Evolutionary conservation across 129 eudicot genomes (phyloP).

Genomic region (Chrysanthemum seticuspe): DNA sequence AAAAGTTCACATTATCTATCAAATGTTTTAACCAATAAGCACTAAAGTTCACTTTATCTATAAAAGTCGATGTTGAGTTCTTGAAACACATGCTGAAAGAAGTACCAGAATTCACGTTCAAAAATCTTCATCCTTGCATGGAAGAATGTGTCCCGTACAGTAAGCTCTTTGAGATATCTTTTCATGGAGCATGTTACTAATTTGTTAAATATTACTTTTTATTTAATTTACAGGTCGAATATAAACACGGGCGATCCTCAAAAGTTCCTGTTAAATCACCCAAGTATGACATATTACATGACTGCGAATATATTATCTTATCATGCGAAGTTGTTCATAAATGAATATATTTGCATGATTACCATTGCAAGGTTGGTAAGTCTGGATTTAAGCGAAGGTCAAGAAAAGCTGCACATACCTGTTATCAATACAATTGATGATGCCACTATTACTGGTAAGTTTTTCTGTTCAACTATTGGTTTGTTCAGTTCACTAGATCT

Average conservation of each 20-base stretch:
- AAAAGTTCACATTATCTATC: no score
- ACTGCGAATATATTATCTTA: neutral
- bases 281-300: conserved; percentile 27
- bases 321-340: neutral
- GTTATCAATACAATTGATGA: conserved; percentile 37
- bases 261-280: conserved; percentile 3
- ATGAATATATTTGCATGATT: conserved; percentile 10
- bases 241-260: conserved; percentile 19
- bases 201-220: neutral
- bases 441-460: conserved; percentile 32
- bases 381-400: conserved; percentile 37
- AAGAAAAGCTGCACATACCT: conserved; percentile 39
- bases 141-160: neutral
- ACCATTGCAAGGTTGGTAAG: conserved; percentile 30
- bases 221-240: conserved; percentile 26
- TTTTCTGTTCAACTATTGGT: neutral
- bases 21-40: neutral
- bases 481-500: no score
- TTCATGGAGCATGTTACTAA: conserved; percentile 3
- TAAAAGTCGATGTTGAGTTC: neutral
- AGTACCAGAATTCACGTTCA: neutral
- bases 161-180: neutral
- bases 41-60: neutral
- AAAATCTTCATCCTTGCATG: neutral
- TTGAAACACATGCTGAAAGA: neutral